These are phyloP conservation scores for Saccharum officinarum DNA, from an alignment of 176 grass and related monocot genomes.

Conservation along the genomic window DNA sequence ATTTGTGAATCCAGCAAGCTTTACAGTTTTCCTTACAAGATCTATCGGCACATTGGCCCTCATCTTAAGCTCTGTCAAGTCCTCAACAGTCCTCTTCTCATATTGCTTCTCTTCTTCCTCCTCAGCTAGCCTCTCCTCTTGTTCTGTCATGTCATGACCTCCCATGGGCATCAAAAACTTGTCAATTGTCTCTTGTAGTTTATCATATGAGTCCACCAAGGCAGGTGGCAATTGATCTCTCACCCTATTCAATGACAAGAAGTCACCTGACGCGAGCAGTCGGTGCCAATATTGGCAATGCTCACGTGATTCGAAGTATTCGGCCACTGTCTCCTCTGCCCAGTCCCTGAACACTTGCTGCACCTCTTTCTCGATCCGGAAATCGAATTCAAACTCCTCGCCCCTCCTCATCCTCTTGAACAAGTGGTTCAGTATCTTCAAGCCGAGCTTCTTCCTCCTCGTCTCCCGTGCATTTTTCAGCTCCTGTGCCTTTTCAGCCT, in stretches of 20 bases:
- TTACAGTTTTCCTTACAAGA: constrained; percentile 71
- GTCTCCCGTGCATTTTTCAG: constrained; percentile 91
- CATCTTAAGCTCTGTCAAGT: constrained; percentile 87
- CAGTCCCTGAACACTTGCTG: constrained; percentile 63
- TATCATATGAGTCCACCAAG: constrained; percentile 81
- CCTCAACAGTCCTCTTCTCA: constrained; percentile 70
- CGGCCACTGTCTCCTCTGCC: constrained; percentile 57
- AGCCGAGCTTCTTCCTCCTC: constrained; percentile 78
- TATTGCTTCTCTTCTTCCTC: constrained; percentile 77
- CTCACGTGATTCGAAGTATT: constrained; percentile 63
- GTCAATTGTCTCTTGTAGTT: constrained; percentile 65
- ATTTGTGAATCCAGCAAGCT: constrained; percentile 91
- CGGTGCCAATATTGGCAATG: constrained; percentile 74
- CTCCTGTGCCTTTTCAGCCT: constrained; percentile 67
- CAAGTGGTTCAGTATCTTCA: constrained; percentile 83
- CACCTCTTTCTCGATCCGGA: constrained; percentile 65
- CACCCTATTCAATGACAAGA: constrained; percentile 70
- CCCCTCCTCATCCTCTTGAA: constrained; percentile 78
- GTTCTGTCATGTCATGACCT: constrained; percentile 38
- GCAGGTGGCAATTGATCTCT: constrained; percentile 68
- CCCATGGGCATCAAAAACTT: constrained; percentile 62
- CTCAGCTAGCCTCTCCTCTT: constrained; percentile 56
- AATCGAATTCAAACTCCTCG: constrained; percentile 67
- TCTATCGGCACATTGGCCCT: constrained; percentile 71
- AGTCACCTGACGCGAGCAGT: constrained; percentile 72